These are phyloP conservation scores for Neurospora pannonica DNA, from an alignment of 495 filamentous ascomycete genomes.

Conservation along the genomic window DNA sequence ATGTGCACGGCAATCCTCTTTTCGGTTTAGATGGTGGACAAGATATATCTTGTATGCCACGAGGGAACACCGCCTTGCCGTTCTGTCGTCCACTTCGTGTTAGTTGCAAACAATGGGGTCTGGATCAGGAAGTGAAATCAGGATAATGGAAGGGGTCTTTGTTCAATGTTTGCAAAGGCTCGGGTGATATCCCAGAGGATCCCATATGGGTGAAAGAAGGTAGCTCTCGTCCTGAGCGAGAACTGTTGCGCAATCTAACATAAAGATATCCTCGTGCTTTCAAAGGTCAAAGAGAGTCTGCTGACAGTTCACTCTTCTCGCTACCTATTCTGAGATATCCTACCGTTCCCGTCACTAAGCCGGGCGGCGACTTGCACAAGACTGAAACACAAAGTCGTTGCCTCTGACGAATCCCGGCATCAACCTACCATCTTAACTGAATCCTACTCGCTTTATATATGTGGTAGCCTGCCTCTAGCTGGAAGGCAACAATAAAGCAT, in stretches of 20 bases:
- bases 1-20: neutral
- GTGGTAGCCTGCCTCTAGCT: neutral
- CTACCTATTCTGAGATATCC: neutral
- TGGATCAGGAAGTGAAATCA: neutral
- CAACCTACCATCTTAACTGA: neutral
- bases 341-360: neutral
- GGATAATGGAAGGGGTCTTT: neutral
- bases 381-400: neutral
- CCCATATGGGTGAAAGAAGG: neutral
- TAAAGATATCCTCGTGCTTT: neutral
- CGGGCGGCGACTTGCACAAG: neutral
- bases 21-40: neutral
- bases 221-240: neutral
- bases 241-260: neutral
- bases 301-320: neutral
- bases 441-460: neutral
- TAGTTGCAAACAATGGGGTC: neutral
- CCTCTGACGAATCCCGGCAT: neutral
- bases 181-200: neutral
- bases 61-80: neutral
- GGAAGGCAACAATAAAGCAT: neutral
- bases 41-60: neutral
- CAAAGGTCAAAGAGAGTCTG: neutral
- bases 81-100: neutral
- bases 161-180: neutral